Conservation (phyloP, 2,329 filamentous ascomycete genomes). For the Thelonectria blattea region DNA sequence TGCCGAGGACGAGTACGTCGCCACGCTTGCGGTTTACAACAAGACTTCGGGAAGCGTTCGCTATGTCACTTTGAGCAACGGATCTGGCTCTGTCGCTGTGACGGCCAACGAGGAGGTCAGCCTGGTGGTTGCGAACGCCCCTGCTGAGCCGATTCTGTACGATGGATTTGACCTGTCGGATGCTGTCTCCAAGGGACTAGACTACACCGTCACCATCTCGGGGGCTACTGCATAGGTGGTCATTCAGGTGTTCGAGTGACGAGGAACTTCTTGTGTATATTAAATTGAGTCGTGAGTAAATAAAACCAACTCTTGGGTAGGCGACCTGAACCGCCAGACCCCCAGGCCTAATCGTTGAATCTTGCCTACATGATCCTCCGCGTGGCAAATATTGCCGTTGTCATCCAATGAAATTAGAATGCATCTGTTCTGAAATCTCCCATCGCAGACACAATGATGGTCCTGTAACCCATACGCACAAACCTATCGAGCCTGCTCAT, state of each 20-base stretch:
- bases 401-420: too few relatives aligned
- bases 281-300: neutral
- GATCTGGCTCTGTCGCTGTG: conserved; percentile 43
- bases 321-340: too few relatives aligned
- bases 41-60: conserved; percentile 35
- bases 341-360: neutral
- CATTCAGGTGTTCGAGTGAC: neutral
- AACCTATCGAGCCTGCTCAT: neutral
- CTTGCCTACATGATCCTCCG: neutral
- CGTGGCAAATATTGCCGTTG: neutral
- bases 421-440: neutral
- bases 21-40: conserved; percentile 47
- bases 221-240: conserved; percentile 36
- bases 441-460: neutral
- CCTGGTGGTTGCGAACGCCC: conserved; percentile 57
- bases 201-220: conserved; percentile 46
- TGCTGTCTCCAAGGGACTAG: conserved; percentile 46
- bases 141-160: conserved; percentile 49
- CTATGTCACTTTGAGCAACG: conserved; percentile 46
- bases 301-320: neutral
- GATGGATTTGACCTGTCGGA: conserved; percentile 49
- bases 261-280: neutral
- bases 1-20: conserved; percentile 46
- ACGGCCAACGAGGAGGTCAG: conserved; percentile 50
- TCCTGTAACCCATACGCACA: neutral